A percentile compares a stretch with the other conserved stretches of the same genome.
Evolutionary conservation across 2,329 filamentous ascomycete species (phyloP).

Genomic region (Coleophoma cylindrospora): DNA sequence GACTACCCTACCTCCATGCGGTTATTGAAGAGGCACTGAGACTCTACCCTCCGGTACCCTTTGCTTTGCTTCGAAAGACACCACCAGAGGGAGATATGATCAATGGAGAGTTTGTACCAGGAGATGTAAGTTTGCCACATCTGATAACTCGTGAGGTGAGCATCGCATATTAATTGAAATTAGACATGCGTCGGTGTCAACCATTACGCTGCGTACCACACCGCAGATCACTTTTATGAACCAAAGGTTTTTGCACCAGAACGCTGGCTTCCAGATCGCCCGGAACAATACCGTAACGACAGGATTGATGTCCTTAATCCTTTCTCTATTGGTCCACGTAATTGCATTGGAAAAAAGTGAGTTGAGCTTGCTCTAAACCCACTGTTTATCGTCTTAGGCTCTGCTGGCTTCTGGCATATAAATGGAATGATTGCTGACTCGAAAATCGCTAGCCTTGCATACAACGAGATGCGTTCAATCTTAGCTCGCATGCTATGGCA

Average conservation of each 20-base stretch:
- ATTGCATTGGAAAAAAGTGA: neutral
- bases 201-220: neutral
- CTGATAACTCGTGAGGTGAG: no score
- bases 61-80: conserved; percentile 32
- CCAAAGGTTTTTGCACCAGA: neutral
- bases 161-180: neutral
- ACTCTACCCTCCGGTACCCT: conserved; percentile 30
- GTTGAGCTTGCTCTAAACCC: neutral
- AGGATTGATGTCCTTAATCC: neutral
- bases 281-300: neutral
- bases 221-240: neutral
- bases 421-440: no score
- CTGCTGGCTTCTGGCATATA: no score
- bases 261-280: neutral
- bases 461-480: no score
- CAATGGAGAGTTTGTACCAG: conserved; percentile 32
- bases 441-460: no score
- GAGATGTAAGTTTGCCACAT: conserved; percentile 10
- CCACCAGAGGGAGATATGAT: conserved; percentile 33
- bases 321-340: neutral
- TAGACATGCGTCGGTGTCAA: neutral
- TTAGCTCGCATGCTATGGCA: no score
- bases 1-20: conserved; percentile 32
- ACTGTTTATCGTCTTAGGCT: no score
- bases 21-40: conserved; percentile 35